A percentile compares a stretch with the other conserved stretches of the same genome.
phyloP scores from a whole-genome alignment of 108 stramenopile species.

The Cyclotella sp. region DNA sequence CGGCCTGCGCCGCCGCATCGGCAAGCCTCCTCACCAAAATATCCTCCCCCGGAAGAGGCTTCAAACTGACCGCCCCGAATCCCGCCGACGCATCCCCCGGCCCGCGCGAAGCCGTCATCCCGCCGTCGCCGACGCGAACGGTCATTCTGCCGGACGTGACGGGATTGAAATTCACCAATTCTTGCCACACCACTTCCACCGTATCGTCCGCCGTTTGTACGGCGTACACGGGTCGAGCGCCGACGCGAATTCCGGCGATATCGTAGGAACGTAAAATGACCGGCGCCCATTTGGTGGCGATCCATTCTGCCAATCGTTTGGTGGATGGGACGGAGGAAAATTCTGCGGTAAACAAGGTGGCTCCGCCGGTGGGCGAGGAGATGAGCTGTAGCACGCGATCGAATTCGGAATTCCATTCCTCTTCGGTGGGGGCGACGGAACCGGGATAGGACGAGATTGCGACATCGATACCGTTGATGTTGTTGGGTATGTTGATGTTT shows the following conservation, averaged over 20 bases:
- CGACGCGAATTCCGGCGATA: slow-evolving; percentile 81
- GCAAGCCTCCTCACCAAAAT: slow-evolving; percentile 75
- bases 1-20: slow-evolving; percentile 78
- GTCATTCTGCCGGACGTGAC: slow-evolving; percentile 74
- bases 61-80: slow-evolving; percentile 62
- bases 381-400: slow-evolving; percentile 43
- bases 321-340: slow-evolving; percentile 67
- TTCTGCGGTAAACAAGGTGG: slow-evolving; percentile 60
- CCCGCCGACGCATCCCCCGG: slow-evolving; percentile 71
- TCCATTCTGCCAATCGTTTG: slow-evolving; percentile 76
- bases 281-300: slow-evolving; percentile 88
- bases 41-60: slow-evolving; percentile 77
- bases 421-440: slow-evolving; percentile 52
- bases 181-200: slow-evolving; percentile 83
- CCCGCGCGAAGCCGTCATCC: slow-evolving; percentile 65
- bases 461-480: slow-evolving; percentile 42
- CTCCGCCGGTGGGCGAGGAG: slow-evolving; percentile 37
- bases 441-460: slow-evolving; percentile 71
- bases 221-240: slow-evolving; percentile 77
- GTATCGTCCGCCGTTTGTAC: slow-evolving; percentile 36
- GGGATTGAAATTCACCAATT: slow-evolving; percentile 71
- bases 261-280: slow-evolving; percentile 82
- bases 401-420: slow-evolving; percentile 74
- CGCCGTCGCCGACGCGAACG: slow-evolving; percentile 56
- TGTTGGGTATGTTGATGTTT: slow-evolving; percentile 27